These are phyloP conservation scores for Rostrohypoxylon terebratum DNA, from an alignment of 495 filamentous ascomycete species.

Conservation along the genomic window DNA sequence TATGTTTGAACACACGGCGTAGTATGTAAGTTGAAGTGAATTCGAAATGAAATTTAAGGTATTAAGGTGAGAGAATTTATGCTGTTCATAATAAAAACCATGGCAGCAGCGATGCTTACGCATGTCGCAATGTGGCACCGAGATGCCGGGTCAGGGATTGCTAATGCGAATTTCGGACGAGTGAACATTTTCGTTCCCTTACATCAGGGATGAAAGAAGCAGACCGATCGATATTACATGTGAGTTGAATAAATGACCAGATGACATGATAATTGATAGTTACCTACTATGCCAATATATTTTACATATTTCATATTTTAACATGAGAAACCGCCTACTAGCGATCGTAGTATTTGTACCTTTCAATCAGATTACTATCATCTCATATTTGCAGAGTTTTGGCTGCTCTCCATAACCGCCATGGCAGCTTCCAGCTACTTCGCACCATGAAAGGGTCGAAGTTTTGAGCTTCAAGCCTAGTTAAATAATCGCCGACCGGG, in stretches of 20 bases:
- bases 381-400: slow-evolving; percentile 65
- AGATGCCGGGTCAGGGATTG: background rate
- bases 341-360: background rate
- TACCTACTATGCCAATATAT: background rate
- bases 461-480: slow-evolving; percentile 78
- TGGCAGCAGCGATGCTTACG: slow-evolving; percentile 1
- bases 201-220: background rate
- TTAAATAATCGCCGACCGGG: slow-evolving; percentile 81
- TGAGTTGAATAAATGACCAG: background rate
- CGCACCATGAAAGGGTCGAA: slow-evolving; percentile 79
- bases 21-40: background rate
- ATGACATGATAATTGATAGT: background rate
- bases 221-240: background rate
- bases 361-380: background rate
- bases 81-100: slow-evolving; percentile 13
- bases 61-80: background rate
- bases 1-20: background rate
- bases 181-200: background rate
- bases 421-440: slow-evolving; percentile 89
- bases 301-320: background rate
- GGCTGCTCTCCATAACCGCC: slow-evolving; percentile 81
- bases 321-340: background rate
- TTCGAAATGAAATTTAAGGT: too few species aligned
- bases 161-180: slow-evolving; percentile 2
- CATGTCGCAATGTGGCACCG: background rate